Evolutionary conservation across 2,329 filamentous ascomycete genomes (phyloP), one percentile per base, ranked within the genome.

Genomic region (Alternaria angustiovoidea): DNA sequence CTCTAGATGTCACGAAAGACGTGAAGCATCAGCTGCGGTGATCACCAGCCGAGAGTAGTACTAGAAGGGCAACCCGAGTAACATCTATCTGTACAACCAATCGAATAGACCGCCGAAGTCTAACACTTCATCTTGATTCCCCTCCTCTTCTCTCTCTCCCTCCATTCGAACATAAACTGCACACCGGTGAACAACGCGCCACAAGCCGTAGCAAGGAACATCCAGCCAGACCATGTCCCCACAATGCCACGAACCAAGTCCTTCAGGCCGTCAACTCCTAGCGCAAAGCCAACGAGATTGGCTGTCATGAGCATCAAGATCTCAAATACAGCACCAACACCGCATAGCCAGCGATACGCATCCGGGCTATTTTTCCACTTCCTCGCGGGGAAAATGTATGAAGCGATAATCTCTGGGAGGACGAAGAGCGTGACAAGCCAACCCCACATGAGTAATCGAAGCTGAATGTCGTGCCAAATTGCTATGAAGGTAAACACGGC

Each of bases 371-470:
- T 81, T 69, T 88, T 88, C 88, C 91, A 98, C 67, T 87, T 88
- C 41, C 84, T 84, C 53, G 85, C 82, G 0, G 94, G 94, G 77
- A 99, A 96, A 0, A 94, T 59, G 39, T 88, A 82, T 0, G 84
- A 83, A 0, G 88, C 93, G 7, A 91, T 81, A 68, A 94, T 87
- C 81, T 99, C 95, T 0, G 95, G 95, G 7, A 97, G 77, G 78
- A 99, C 92, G 80, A 99, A 99, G 24, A 98, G 81, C 0, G 96
- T 94, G 64, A 99, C 88, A 39, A 99, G 85, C 95, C 95, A 99
- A 28, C 95, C 94, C 95, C 95, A 99, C 78, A 96, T 90, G 32
- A 99, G 85, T 39, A 99, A 84, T 9, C 91, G 88, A 30, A 98
- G 86, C 80, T 96, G 90, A 73, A 99, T 96, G 72, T 99, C 95